A percentile compares a stretch with the other conserved stretches of the same genome.
phyloP scores from a whole-genome alignment of 2,329 filamentous ascomycete genomes.

The Ascosphaera aggregata region DNA sequence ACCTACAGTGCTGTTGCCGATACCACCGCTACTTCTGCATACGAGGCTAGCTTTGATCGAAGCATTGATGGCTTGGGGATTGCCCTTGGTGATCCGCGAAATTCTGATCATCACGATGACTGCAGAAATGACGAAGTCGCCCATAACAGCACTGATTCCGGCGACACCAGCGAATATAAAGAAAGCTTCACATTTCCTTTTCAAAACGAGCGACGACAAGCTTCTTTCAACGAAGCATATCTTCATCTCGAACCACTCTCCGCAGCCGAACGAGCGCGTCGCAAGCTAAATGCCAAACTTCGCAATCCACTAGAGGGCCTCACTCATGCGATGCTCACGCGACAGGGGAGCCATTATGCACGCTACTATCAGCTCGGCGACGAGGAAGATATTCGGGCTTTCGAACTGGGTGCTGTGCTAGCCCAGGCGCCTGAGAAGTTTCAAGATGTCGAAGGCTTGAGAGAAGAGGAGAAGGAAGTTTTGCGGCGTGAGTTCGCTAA shows the following conservation, averaged over 20 bases:
- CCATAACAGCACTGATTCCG: not conserved
- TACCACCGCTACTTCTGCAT: not conserved
- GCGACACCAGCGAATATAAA: not conserved
- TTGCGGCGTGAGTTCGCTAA: slow-evolving; percentile 38
- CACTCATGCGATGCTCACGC: slow-evolving; percentile 26
- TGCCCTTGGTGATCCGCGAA: not conserved
- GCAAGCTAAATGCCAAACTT: slow-evolving; percentile 25
- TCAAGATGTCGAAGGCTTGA: slow-evolving; percentile 29
- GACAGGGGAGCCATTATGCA: slow-evolving; percentile 35
- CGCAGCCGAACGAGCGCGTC: slow-evolving; percentile 17
- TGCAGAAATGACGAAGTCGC: not conserved
- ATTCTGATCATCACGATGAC: not conserved
- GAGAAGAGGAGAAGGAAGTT: slow-evolving; percentile 31
- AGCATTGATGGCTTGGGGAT: not conserved
- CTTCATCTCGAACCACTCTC: slow-evolving; percentile 7
- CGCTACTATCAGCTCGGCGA: slow-evolving; percentile 29
- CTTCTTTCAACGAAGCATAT: not conserved
- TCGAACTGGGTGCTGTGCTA: slow-evolving; percentile 35
- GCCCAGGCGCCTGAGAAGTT: slow-evolving; percentile 30
- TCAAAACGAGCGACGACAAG: not conserved
- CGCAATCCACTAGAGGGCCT: slow-evolving; percentile 29
- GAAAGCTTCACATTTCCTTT: not conserved
- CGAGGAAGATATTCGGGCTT: slow-evolving; percentile 33
- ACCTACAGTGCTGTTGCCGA: not conserved
- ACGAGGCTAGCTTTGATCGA: not conserved